Base-by-base conservation (phyloP, 2,329 filamentous ascomycete species). In the Ceratocystis cubensis region DNA sequence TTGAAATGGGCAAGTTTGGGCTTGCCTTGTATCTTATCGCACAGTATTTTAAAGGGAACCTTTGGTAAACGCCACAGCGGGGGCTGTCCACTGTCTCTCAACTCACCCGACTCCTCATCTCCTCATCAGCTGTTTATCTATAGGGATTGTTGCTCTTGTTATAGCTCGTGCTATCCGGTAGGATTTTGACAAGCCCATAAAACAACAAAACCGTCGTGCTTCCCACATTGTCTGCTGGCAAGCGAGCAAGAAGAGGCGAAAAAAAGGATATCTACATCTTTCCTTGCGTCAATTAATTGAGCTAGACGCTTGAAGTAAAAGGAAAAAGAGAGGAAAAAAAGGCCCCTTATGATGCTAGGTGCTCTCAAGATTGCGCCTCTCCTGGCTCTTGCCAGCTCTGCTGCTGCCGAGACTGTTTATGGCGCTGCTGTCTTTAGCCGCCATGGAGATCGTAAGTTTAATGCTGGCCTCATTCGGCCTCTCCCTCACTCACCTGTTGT, bases 341-440 rank as follows among this genome's bases (percentile, higher is more conserved):
- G 4, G 20, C 50, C 8, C 50, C 25, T 46, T 25, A 61, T 6
- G 41, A 68, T 56, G 48, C 65, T 67, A 17, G 63, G 63, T 48
- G 57, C 46, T 45, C 64, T 61, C 13, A 20, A 33, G 53, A n/a
- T 53, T 20, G 41, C 56, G 44, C 44, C 44, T 22, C 44, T 45
- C 28, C 10, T 63, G 61, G 64, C 57, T n/a, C 57, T 71, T 56
- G 66, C 69, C 41, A 66, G 66, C 66, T 63, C 65, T 46, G 71
- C 70, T n/a, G 67, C 61, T n/a, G 73, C 74, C 5, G 74, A 75
- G 69, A 74, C 73, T 0, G 70, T 75, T 13, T 74, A 73, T 44
- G 74, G 74, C 28, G 73, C 71, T 1, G 72, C 75, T 6, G 71
- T 75, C 30, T 75, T 75, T 66, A 71, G 69, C 48, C 74, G 74